Conservation (phyloP, 1,284 basidiomycete species). For the Tilletia caries region DNA sequence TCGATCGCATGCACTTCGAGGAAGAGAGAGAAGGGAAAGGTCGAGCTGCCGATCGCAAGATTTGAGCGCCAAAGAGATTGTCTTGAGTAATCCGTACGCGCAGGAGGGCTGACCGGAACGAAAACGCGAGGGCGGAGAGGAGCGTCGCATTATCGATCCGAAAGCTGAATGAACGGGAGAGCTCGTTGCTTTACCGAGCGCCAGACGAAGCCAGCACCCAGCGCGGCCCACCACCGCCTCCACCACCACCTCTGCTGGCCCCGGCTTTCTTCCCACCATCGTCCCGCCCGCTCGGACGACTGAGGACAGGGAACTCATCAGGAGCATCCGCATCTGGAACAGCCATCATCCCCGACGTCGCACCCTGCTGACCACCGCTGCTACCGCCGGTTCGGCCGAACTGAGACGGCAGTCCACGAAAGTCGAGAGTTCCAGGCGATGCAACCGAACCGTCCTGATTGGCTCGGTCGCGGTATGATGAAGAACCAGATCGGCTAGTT, state of each 20-base stretch:
- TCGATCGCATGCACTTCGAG: no score
- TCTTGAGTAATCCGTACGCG: no score
- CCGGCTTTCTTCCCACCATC: not conserved
- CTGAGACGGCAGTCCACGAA: not conserved
- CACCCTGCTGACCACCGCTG: not conserved
- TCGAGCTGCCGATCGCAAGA: no score
- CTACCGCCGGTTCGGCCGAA: not conserved
- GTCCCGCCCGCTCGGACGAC: not conserved
- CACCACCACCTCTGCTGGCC: not conserved
- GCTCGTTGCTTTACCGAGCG: not conserved
- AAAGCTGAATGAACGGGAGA: no score
- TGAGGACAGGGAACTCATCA: constrained; percentile 10
- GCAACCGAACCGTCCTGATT: not conserved
- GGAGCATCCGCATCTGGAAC: constrained; percentile 9
- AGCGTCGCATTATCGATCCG: no score
- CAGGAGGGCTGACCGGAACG: no score
- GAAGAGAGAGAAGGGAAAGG: no score
- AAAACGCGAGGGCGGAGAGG: no score
- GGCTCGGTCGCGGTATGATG: not conserved
- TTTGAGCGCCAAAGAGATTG: no score
- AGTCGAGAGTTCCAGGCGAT: not conserved
- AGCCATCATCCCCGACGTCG: not conserved
- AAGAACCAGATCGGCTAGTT: not conserved
- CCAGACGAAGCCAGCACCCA: constrained; percentile 6
- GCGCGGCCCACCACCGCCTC: not conserved